phyloP scores from a whole-genome alignment of 192 early-diverging fungal genomes.

The Coemansia sp. region DNA sequence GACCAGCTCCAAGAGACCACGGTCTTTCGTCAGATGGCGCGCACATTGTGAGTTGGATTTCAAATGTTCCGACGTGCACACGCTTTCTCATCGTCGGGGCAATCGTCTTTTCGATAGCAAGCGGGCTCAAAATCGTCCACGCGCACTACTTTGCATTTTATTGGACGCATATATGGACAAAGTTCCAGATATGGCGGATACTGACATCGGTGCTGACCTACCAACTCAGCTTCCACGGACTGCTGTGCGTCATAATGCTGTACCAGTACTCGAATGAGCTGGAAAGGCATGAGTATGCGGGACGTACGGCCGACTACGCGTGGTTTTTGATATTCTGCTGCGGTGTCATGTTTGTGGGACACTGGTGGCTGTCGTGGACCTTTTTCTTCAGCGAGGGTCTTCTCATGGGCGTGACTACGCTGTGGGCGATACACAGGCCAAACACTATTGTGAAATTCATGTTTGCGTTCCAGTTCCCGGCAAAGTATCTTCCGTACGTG shows the following conservation, averaged over 20 bases:
- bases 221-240: conserved; percentile 57
- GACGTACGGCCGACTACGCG: conserved; percentile 76
- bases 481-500: conserved; percentile 77
- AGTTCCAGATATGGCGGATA: conserved; percentile 78
- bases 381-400: conserved; percentile 47
- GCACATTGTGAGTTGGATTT: conserved; percentile 29
- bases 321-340: conserved; percentile 70
- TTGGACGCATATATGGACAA: conserved; percentile 57
- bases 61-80: conserved; percentile 23
- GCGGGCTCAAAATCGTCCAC: conserved; percentile 11
- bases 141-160: conserved; percentile 52
- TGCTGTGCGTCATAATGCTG: conserved; percentile 74
- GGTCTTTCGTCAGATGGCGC: conserved; percentile 25
- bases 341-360: conserved; percentile 12
- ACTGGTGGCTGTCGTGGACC: conserved; percentile 35
- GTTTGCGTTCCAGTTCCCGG: conserved; percentile 73
- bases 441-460: conserved; percentile 65
- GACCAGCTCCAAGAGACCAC: conserved; percentile 1
- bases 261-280: conserved; percentile 71
- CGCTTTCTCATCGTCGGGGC: conserved; percentile 18
- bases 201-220: conserved; percentile 67
- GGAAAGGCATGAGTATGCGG: conserved; percentile 65
- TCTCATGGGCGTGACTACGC: conserved; percentile 65
- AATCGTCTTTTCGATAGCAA: conserved; percentile 10
- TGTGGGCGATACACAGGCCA: conserved; percentile 72